Evolutionary conservation across 805 yeast genomes (phyloP).

Genomic region (Wickerhamiella dianesei): DNA sequence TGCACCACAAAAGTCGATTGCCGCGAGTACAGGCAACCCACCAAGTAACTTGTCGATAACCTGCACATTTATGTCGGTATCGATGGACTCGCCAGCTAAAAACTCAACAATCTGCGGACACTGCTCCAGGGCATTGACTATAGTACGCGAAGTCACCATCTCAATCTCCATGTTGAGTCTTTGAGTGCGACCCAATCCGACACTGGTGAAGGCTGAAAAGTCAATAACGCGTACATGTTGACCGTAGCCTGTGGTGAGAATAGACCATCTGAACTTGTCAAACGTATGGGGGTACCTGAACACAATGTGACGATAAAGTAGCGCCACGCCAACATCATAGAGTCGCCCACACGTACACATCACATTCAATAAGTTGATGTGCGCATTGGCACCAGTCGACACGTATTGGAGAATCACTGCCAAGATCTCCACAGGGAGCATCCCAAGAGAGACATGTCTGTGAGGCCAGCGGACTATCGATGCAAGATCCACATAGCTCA

Average conservation of each 20-base stretch:
- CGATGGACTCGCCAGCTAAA: constrained; percentile 72
- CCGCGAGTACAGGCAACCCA: constrained; percentile 39
- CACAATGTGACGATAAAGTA: constrained; percentile 28
- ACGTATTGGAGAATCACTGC: constrained; percentile 19
- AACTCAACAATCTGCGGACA: constrained; percentile 63
- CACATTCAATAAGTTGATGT: constrained; percentile 3
- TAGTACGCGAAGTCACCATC: constrained; percentile 69
- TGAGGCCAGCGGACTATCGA: neutral
- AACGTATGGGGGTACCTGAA: constrained; percentile 74
- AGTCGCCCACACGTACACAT: constrained; percentile 21
- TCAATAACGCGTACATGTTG: constrained; percentile 59
- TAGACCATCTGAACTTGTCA: constrained; percentile 49
- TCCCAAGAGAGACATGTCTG: constrained; percentile 1
- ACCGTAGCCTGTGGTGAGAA: constrained; percentile 35
- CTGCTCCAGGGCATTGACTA: constrained; percentile 43
- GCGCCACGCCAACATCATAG: constrained; percentile 25
- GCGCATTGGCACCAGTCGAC: constrained; percentile 9
- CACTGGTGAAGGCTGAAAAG: constrained; percentile 76
- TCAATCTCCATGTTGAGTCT: constrained; percentile 85
- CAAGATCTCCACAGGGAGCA: constrained; percentile 20
- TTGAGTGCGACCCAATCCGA: constrained; percentile 80
- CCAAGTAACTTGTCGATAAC: constrained; percentile 46
- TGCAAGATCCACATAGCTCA: neutral
- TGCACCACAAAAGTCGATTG: constrained; percentile 83
- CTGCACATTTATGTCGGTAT: constrained; percentile 57